Percentiles rank a stretch among this genome's conserved stretches.
These are phyloP conservation scores for Diutina siamensis DNA, from an alignment of 1,139 yeast species.

Conservation along the genomic window DNA sequence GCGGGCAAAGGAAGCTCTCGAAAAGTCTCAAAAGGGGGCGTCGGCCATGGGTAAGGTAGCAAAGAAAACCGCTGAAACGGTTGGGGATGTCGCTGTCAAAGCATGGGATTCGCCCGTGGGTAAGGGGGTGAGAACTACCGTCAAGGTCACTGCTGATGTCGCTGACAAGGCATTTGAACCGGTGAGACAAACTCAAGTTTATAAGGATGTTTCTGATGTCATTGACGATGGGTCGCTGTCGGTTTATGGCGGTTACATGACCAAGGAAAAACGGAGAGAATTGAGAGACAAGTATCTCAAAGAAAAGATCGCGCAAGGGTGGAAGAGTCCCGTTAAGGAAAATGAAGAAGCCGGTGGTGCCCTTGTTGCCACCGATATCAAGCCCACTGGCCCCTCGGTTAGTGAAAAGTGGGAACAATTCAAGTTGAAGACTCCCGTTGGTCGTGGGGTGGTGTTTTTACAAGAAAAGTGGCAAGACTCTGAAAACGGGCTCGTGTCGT, in stretches of 20 bases:
- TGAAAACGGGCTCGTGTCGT: conserved; percentile 81
- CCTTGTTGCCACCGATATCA: conserved; percentile 72
- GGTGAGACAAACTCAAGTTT: conserved; percentile 79
- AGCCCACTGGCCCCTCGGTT: conserved; percentile 59
- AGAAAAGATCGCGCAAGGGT: conserved; percentile 19
- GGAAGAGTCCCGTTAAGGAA: conserved; percentile 45
- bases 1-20: conserved; percentile 87
- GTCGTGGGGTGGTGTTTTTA: conserved; percentile 50
- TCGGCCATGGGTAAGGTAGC: conserved; percentile 79
- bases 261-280: conserved; percentile 68
- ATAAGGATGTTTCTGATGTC: conserved; percentile 79
- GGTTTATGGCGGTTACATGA: conserved; percentile 86
- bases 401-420: conserved; percentile 61
- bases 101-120: conserved; percentile 98
- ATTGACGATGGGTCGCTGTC: conserved; percentile 87
- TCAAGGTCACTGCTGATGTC: conserved; percentile 66
- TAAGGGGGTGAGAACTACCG: conserved; percentile 74
- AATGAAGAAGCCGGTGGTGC: conserved; percentile 83
- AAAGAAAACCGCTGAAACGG: conserved; percentile 85
- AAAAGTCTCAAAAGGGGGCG: conserved; percentile 68
- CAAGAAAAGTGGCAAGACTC: conserved; percentile 84
- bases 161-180: conserved; percentile 90
- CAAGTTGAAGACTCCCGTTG: conserved; percentile 58
- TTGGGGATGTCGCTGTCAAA: conserved; percentile 77
- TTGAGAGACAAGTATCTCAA: conserved; percentile 62